phyloP scores from a whole-genome alignment of 192 early-diverging fungal genomes.

The Chytriomyces sp. region DNA sequence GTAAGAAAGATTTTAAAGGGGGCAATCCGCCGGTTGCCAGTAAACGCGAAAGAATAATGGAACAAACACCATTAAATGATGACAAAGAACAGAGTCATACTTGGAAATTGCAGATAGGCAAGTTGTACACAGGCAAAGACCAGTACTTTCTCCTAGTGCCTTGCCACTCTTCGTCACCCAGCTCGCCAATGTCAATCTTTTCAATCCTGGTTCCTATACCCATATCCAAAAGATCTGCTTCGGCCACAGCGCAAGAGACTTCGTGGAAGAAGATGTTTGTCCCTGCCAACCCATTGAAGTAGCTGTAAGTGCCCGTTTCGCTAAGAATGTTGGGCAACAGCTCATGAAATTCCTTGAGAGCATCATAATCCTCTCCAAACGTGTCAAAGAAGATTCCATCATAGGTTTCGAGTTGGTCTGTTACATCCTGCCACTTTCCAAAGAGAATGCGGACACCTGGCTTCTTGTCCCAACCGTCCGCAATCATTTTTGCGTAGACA shows the following conservation, averaged over 20 bases:
- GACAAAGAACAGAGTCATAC: too few species aligned
- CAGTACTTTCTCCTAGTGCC: slow-evolving; percentile 82
- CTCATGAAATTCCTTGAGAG: slow-evolving; percentile 71
- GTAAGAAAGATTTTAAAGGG: neutral
- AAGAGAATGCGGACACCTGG: slow-evolving; percentile 81
- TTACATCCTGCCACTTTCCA: slow-evolving; percentile 87
- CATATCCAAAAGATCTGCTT: slow-evolving; percentile 77
- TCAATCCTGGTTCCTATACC: slow-evolving; percentile 77
- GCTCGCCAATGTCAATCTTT: slow-evolving; percentile 71
- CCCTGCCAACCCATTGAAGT: slow-evolving; percentile 93
- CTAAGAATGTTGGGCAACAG: slow-evolving; percentile 63
- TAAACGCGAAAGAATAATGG: too few species aligned
- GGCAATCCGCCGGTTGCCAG: neutral
- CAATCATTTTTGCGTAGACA: slow-evolving; percentile 85
- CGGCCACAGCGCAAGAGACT: slow-evolving; percentile 84
- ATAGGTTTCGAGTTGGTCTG: slow-evolving; percentile 71
- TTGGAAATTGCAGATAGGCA: slow-evolving; percentile 70
- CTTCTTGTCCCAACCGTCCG: slow-evolving; percentile 84
- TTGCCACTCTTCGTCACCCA: slow-evolving; percentile 86
- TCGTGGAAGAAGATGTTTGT: slow-evolving; percentile 97
- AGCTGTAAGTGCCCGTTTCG: slow-evolving; percentile 83
- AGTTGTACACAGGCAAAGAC: slow-evolving; percentile 69
- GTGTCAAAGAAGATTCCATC: slow-evolving; percentile 90
- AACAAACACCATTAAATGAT: neutral
- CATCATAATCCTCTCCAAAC: slow-evolving; percentile 70